Evolutionary conservation across 2,329 filamentous ascomycete species (phyloP).

Genomic region (Diaporthe citrichinensis): DNA sequence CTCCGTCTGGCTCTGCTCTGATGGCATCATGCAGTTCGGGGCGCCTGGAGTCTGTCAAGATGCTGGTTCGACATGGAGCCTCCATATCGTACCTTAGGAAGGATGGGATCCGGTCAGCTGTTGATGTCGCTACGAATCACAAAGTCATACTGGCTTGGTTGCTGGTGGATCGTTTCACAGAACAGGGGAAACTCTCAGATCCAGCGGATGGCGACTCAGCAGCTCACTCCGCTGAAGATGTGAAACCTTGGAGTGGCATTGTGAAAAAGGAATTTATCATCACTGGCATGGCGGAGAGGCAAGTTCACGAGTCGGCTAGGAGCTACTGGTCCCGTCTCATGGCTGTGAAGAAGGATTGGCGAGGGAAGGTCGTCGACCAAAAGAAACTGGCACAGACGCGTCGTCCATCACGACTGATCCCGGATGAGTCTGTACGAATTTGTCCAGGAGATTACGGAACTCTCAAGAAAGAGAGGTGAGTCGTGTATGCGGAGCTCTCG

Average conservation of each 20-base stretch:
- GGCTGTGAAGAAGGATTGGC: neutral
- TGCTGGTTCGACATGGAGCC: constrained; percentile 1
- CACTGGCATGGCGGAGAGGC: neutral
- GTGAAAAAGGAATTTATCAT: neutral
- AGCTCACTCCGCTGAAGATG: too few relatives aligned
- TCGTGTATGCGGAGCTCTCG: neutral
- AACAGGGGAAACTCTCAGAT: neutral
- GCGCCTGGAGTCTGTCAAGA: neutral
- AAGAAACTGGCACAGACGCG: neutral
- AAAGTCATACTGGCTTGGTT: constrained; percentile 1
- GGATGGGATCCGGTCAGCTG: neutral
- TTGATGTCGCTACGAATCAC: neutral
- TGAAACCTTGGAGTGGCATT: neutral
- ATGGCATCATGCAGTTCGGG: constrained; percentile 9
- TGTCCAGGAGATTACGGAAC: neutral
- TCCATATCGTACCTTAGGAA: neutral
- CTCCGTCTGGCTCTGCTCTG: constrained; percentile 2
- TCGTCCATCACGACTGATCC: neutral
- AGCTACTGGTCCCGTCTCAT: constrained; percentile 6
- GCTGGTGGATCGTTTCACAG: neutral
- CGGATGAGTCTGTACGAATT: neutral
- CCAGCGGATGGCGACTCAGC: too few relatives aligned
- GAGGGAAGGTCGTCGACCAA: neutral
- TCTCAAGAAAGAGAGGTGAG: neutral
- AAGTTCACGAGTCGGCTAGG: neutral